A percentile compares a stretch with the other conserved stretches of the same genome.
Evolutionary conservation across 345 rosid genomes (phyloP).

Genomic region (Kandelia obovata): DNA sequence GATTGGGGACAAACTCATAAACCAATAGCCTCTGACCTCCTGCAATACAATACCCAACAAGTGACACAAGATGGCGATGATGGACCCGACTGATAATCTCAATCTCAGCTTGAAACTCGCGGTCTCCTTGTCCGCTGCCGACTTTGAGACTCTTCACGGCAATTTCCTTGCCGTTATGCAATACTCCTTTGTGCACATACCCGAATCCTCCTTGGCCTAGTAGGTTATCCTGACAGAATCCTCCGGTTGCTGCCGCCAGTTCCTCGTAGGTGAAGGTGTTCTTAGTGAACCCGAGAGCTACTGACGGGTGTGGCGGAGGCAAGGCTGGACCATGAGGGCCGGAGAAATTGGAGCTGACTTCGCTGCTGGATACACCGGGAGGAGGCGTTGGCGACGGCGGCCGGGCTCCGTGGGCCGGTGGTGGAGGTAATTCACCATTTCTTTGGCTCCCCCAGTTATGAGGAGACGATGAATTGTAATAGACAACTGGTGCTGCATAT

Average conservation of each 20-base stretch:
- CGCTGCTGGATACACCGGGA: slow-evolving; percentile 33
- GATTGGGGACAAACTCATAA: slow-evolving; percentile 71
- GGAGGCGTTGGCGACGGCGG: slow-evolving; percentile 32
- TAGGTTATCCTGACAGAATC: slow-evolving; percentile 55
- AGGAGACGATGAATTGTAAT: slow-evolving; percentile 24
- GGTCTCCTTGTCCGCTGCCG: slow-evolving; percentile 77
- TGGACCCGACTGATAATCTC: slow-evolving; percentile 92
- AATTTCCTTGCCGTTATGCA: slow-evolving; percentile 75
- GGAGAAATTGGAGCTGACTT: slow-evolving; percentile 37
- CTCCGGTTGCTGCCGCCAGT: slow-evolving; percentile 59
- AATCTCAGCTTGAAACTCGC: slow-evolving; percentile 83
- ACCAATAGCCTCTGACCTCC: slow-evolving; percentile 59
- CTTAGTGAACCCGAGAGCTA: slow-evolving; percentile 56
- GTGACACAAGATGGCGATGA: slow-evolving; percentile 86
- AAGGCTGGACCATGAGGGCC: slow-evolving; percentile 43
- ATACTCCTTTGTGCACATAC: slow-evolving; percentile 69
- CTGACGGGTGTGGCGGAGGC: slow-evolving; percentile 48
- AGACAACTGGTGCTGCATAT: slow-evolving; percentile 8
- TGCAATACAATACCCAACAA: slow-evolving; percentile 72
- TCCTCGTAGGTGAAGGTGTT: slow-evolving; percentile 67
- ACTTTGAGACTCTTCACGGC: slow-evolving; percentile 79
- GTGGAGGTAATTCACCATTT: slow-evolving; percentile 28
- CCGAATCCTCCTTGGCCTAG: slow-evolving; percentile 92
- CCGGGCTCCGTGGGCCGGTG: slow-evolving; percentile 40
- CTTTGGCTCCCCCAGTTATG: slow-evolving; percentile 11